Percentiles rank a stretch among this genome's conserved stretches.
phyloP scores from a whole-genome alignment of 163 green algal species.

The Chloromonas sp. region DNA sequence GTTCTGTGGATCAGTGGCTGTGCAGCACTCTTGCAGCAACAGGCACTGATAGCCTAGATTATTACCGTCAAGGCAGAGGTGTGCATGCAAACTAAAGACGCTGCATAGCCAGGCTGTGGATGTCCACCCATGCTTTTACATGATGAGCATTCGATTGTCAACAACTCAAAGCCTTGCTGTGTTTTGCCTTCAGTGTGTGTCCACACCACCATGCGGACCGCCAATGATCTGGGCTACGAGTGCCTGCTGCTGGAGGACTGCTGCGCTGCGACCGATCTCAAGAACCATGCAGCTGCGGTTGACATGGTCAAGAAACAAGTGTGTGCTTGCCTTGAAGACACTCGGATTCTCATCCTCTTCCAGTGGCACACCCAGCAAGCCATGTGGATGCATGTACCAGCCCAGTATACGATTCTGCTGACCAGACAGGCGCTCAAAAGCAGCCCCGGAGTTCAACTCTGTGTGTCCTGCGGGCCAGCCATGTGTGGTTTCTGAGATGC shows the following conservation, averaged over 20 bases:
- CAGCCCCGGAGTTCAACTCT: too few relatives aligned
- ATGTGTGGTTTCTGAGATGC: too few relatives aligned
- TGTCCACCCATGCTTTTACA: too few relatives aligned
- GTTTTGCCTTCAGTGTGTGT: constrained; percentile 44
- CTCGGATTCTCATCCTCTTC: too few relatives aligned
- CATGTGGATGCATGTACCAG: too few relatives aligned
- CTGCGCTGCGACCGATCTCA: constrained; percentile 48
- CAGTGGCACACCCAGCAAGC: too few relatives aligned
- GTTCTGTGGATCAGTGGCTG: constrained; percentile 51
- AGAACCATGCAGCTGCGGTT: constrained; percentile 51
- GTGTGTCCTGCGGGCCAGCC: too few relatives aligned
- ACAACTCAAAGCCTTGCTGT: too few relatives aligned
- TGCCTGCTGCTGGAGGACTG: constrained; percentile 65
- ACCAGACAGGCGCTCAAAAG: too few relatives aligned
- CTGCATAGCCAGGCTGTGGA: too few relatives aligned
- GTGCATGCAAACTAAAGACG: constrained; percentile 52
- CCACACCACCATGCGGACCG: constrained; percentile 70
- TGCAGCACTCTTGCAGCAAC: constrained; percentile 58
- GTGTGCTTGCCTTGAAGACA: not conserved
- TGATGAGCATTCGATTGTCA: too few relatives aligned
- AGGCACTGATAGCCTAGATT: constrained; percentile 69
- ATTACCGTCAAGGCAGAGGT: constrained; percentile 69
- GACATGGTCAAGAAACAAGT: constrained; percentile 65
- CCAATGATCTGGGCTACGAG: constrained; percentile 67
- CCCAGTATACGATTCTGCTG: too few relatives aligned